Evolutionary conservation across 306 rosid genomes (phyloP), one percentile per base, ranked within the genome.

Genomic region (Medicago lupulina): DNA sequence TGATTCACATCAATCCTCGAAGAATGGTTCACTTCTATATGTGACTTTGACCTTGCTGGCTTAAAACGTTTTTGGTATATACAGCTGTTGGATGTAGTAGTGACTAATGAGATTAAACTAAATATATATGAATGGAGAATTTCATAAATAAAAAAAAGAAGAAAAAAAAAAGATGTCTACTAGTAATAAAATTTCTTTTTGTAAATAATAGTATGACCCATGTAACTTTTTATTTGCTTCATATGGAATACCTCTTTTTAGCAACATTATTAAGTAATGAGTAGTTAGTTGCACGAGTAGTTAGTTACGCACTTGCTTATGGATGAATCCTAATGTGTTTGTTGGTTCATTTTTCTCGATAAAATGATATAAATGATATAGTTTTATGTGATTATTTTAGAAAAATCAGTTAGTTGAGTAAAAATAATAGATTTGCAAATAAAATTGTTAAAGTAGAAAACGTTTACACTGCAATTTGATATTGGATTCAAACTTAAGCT

Each of bases 1-100:
- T 76, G 65, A 66, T 39, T 31, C 66, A 62, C 66, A 70, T 62
- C 68, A 75, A 77, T 72, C 70, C 77, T 67, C 57, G 76, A 79
- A 61, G 65, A 40, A 61, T 68, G 74, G 70, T 58, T 71, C 59
- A 46, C 13, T 81, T 70, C 63, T 68, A 19, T 68, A 19, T 80
- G 64, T 68, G 76, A 59, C 65, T 78, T 65, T 78, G 77, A 51
- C 77, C 28, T 67, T 7, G 66, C 14, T 43, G 16, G 38, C 2
- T 58, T 23, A 11, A 49, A 54, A 31, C 12, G 17, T 4, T 4
- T 17, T 53, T 9, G 47, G 64, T 51, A 50, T 51, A 1, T 8
- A 60, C 17, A 51, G 71, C 38, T 66, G 54, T 66, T 66, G 10
- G 36, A n/a, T 66, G 17, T 19, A 12, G 53, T 41, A 14, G 34